Conservation (phyloP, 192 early-diverging fungal genomes). For the Irineochytrium annulatum region DNA sequence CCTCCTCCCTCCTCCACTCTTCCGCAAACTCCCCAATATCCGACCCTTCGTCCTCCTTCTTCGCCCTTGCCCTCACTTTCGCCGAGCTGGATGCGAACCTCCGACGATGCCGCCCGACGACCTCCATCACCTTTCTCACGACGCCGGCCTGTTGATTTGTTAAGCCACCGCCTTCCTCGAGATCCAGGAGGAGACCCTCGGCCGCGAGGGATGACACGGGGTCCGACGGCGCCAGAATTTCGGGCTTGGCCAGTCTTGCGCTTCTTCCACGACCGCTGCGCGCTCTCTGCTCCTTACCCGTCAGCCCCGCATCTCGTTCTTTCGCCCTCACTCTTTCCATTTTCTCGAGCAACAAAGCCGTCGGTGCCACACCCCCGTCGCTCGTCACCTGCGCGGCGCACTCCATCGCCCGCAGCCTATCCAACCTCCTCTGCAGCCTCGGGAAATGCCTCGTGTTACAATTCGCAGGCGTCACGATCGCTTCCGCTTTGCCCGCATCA, state of each 20-base stretch:
- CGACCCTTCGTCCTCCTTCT: too few relatives aligned
- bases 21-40: not conserved
- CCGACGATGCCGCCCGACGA: not conserved
- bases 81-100: not conserved
- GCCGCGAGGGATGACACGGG: not conserved
- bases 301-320: not conserved
- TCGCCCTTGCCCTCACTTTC: not conserved
- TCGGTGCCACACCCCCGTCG: not conserved
- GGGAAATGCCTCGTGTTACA: not conserved
- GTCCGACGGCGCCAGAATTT: not conserved
- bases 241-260: not conserved
- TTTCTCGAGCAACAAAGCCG: not conserved
- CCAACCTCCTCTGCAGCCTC: not conserved
- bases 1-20: not conserved
- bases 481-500: too few relatives aligned
- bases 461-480: slow-evolving; percentile 1
- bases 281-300: not conserved
- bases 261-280: too few relatives aligned
- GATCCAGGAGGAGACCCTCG: not conserved
- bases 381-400: not conserved
- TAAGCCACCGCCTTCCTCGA: slow-evolving; percentile 1
- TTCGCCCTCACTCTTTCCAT: too few relatives aligned
- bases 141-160: not conserved
- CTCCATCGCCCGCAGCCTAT: not conserved
- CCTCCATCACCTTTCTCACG: not conserved